Base-by-base conservation (phyloP, 1,284 basidiomycete species). In the Lignosus rhinocerotis region DNA sequence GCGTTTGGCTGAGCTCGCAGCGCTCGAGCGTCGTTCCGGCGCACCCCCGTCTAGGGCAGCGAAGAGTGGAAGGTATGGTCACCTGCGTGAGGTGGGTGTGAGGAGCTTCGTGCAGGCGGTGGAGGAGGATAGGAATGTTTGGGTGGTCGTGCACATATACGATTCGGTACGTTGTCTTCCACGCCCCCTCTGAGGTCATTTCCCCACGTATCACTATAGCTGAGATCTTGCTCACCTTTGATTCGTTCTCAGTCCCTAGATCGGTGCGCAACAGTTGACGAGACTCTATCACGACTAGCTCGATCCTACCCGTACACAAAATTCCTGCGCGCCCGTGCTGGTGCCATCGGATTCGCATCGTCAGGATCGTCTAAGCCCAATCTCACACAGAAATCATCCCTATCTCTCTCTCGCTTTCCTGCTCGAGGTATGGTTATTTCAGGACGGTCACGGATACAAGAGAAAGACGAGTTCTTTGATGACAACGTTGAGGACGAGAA, bases 61-160 rank as follows among this genome's bases (percentile, higher is more conserved):
- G 53, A 77, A 78, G 66, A 75, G 79, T 58, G 85, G 87, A 1
- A 72, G 77, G 59, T 94, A 93, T 73, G 92, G 93, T 0, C 90
- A 94, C 72, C 69, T 94, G 63, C 76, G 92, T 45, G 92, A 94
- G 70, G 88, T 94, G 4, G 92, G 90, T 0, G 73, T 84, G 60
- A 79, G 83, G 58, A 88, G 88, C 25, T 94, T 88, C 67, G 77
- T 94, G 53, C 75, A 77, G 51, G 90, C 92, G 2, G 85, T 94
- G 4, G 92, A 94, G 70, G 92, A 93, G 70, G 83, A 84, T 33
- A 75, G 74, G 53, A 82, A 81, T 2, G 80, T 85, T 5, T 92
- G 88, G 84, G 89, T 94, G 14, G 83, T 93, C 12, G 78, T 94
- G 33, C 92, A 94, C 72, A 78, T 94, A 7, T 94, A 93, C 67